Percentiles rank a stretch among this genome's conserved stretches.
phyloP scores from a whole-genome alignment of 1,139 yeast species.

The Kluyveromyces sp. region DNA sequence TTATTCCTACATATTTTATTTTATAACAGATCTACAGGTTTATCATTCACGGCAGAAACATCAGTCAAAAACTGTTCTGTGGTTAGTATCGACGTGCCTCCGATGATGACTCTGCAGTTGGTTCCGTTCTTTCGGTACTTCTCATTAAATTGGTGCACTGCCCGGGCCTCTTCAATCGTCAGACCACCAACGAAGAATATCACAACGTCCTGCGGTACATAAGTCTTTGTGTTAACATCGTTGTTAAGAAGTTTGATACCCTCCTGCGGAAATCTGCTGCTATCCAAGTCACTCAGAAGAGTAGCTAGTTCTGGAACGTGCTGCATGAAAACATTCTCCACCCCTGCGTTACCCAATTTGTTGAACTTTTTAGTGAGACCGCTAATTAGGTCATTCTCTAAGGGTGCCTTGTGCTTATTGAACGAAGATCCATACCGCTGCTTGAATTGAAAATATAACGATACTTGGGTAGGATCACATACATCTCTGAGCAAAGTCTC shows the following conservation, averaged over 20 bases:
- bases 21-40: constrained; percentile 7
- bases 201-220: constrained; percentile 64
- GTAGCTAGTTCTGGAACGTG: constrained; percentile 69
- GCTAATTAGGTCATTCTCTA: constrained; percentile 27
- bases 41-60: constrained; percentile 3
- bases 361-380: constrained; percentile 32
- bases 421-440: constrained; percentile 11
- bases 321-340: constrained; percentile 56
- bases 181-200: constrained; percentile 85
- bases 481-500: constrained; percentile 16
- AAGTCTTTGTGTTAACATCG: constrained; percentile 27
- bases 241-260: constrained; percentile 46
- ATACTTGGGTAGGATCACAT: constrained; percentile 25
- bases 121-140: constrained; percentile 34
- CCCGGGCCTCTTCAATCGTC: constrained; percentile 85
- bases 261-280: constrained; percentile 44
- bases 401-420: constrained; percentile 2
- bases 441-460: constrained; percentile 25
- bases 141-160: constrained; percentile 64
- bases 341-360: constrained; percentile 18
- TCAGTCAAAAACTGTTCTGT: constrained; percentile 31
- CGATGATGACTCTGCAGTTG: constrained; percentile 55
- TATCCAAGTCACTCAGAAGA: constrained; percentile 42
- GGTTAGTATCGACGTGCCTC: constrained; percentile 68
- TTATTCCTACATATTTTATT: neutral